These are phyloP conservation scores for Auriculariales sp. DNA, from an alignment of 768 basidiomycete species.

Conservation along the genomic window DNA sequence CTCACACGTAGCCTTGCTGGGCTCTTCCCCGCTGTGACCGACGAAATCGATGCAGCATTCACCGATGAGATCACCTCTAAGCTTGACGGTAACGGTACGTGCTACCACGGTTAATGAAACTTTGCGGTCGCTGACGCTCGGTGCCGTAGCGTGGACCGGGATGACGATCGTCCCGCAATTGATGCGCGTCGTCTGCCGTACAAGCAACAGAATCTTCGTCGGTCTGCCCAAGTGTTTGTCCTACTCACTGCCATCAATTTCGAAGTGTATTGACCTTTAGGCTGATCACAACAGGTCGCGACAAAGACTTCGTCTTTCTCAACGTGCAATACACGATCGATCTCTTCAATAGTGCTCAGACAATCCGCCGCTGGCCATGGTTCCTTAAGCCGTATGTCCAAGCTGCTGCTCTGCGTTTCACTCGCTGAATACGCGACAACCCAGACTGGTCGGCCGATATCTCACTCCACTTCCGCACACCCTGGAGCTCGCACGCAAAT, in stretches of 20 bases:
- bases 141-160: slow-evolving; percentile 12
- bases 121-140: not conserved
- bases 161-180: slow-evolving; percentile 11
- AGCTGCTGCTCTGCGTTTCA: not conserved
- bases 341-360: not conserved
- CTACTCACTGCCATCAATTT: not conserved
- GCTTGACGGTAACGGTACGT: slow-evolving; percentile 1
- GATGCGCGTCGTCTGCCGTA: slow-evolving; percentile 17
- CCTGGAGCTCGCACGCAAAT: slow-evolving; percentile 6
- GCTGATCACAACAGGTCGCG: not conserved
- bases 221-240: slow-evolving; percentile 19
- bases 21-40: slow-evolving; percentile 5
- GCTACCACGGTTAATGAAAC: not conserved
- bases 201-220: slow-evolving; percentile 21
- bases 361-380: slow-evolving; percentile 9
- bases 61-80: not conserved
- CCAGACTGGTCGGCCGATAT: slow-evolving; percentile 2
- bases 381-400: slow-evolving; percentile 6
- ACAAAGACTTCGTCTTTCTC: slow-evolving; percentile 3
- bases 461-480: slow-evolving; percentile 4
- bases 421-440: not conserved
- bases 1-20: slow-evolving; percentile 7
- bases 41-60: slow-evolving; percentile 5
- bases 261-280: not conserved
- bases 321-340: slow-evolving; percentile 3